Conservation (phyloP, 2,329 filamentous ascomycete genomes). For the Ascochyta viciae-villosae region DNA sequence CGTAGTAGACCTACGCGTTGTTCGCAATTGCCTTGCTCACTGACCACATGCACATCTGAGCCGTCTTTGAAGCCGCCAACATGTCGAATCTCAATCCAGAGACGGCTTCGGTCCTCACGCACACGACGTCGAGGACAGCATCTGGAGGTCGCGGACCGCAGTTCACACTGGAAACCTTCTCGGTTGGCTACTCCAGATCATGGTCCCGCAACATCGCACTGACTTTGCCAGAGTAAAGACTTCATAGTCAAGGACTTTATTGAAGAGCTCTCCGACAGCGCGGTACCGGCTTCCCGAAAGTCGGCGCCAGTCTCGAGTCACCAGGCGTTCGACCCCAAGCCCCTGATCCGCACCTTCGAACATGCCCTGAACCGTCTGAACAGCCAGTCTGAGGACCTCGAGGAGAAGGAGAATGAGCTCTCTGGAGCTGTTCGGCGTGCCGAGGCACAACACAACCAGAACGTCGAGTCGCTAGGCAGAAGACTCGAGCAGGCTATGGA, state of each 20-base stretch:
- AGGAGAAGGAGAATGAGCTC: constrained; percentile 88
- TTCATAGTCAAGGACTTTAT: constrained; percentile 99
- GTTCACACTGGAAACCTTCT: constrained; percentile 82
- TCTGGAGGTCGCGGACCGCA: constrained; percentile 69
- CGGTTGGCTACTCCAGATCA: constrained; percentile 33
- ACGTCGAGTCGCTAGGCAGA: constrained; percentile 82
- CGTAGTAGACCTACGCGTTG: constrained; percentile 17
- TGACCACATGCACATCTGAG: neutral
- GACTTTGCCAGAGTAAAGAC: constrained; percentile 61
- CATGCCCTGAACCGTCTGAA: constrained; percentile 73
- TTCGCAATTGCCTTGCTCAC: constrained; percentile 4
- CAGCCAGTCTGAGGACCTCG: constrained; percentile 79
- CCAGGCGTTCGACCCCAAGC: constrained; percentile 86
- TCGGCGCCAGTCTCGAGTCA: constrained; percentile 64
- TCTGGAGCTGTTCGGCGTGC: constrained; percentile 88
- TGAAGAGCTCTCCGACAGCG: constrained; percentile 86
- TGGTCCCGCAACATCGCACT: constrained; percentile 7
- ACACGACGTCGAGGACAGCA: constrained; percentile 48
- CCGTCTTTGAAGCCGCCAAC: constrained; percentile 14
- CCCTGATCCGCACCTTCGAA: constrained; percentile 94
- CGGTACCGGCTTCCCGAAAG: constrained; percentile 78
- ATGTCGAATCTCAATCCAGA: constrained; percentile 48
- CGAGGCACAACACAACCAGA: constrained; percentile 90
- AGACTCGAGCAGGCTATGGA: constrained; percentile 93
- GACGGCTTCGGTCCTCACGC: constrained; percentile 52